Evolutionary conservation across 116 monocot species (phyloP), one percentile per base, ranked within the genome.

Genomic region (Phalaenopsis hybrid): DNA sequence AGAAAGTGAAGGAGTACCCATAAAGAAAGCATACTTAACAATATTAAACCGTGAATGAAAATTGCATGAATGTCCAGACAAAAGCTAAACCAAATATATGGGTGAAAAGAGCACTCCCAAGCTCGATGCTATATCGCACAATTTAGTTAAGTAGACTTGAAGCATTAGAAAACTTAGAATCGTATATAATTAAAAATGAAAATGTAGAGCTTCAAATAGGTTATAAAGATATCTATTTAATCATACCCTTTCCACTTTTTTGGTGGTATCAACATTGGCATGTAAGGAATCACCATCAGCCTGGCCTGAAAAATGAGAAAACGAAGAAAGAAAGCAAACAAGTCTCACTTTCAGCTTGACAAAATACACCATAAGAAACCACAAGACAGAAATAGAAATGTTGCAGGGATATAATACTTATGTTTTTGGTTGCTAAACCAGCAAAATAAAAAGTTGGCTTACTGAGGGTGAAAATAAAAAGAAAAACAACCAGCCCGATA

Each of bases 241-340:
- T 70, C 89, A 75, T 92, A 96, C 96, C 96, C 90, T 41, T 90
- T 92, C 96, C 96, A 96, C 67, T 85, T 86, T 87, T 86, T 87
- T 51, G 96, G 96, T 48, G 88, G 87, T 79, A 92, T 88, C 84
- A 96, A 80, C 96, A 96, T 96, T 81, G 96, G 93, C 84, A 96
- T 88, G 84, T 96, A 93, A 77, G 96, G 92, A 77, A 96, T 89
- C 82, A 92, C 77, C 90, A 89, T 89, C 57, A 92, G 92, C 84
- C 88, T 92, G 69, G 92, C 96, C 96, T 93, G 89, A 82, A 43
- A 2, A 79, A 20, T 18, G 43, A 58, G 44, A n/a, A n/a, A 2
- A 55, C 17, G 18, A 78, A 57, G 41, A 34, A 78, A 8, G 33
- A 34, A 57, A 55, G 11, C 52, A 55, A 78, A 78, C 17, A 78